Evolutionary conservation across 352 stramenopile genomes (phyloP).

Genomic region (Pythium phragmiticola): DNA sequence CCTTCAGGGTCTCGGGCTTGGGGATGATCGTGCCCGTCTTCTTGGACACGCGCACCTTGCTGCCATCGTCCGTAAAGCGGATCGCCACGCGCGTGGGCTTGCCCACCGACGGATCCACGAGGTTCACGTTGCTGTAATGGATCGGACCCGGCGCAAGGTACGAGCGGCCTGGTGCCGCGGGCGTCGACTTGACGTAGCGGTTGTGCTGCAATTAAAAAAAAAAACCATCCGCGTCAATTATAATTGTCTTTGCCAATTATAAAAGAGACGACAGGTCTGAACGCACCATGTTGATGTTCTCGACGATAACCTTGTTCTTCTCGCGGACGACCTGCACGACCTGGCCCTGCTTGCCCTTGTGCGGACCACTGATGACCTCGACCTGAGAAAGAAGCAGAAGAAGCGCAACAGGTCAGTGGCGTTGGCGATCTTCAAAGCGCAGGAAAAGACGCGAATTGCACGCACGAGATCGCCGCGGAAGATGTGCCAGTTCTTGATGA

Average conservation of each 20-base stretch:
- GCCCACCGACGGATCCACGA: slow-evolving; percentile 79
- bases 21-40: slow-evolving; percentile 95
- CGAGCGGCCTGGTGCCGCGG: slow-evolving; percentile 61
- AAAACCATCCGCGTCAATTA: neutral
- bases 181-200: slow-evolving; percentile 81
- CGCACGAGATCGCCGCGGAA: slow-evolving; percentile 71
- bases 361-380: slow-evolving; percentile 75
- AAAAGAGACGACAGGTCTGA: neutral
- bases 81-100: slow-evolving; percentile 79
- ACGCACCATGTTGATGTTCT: slow-evolving; percentile 87
- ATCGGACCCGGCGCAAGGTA: slow-evolving; percentile 82
- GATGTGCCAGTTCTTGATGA: slow-evolving; percentile 83
- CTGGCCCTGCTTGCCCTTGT: slow-evolving; percentile 81
- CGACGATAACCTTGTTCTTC: slow-evolving; percentile 75
- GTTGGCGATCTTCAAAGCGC: neutral
- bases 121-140: slow-evolving; percentile 87
- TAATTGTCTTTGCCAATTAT: neutral
- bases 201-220: slow-evolving; percentile 37
- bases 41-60: slow-evolving; percentile 94
- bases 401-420: neutral
- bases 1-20: slow-evolving; percentile 89
- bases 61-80: slow-evolving; percentile 89
- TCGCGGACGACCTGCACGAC: slow-evolving; percentile 75
- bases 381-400: slow-evolving; percentile 35
- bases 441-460: neutral